Evolutionary conservation across 495 filamentous ascomycete species (phyloP).

Genomic region (Diplogelasinospora grovesii): DNA sequence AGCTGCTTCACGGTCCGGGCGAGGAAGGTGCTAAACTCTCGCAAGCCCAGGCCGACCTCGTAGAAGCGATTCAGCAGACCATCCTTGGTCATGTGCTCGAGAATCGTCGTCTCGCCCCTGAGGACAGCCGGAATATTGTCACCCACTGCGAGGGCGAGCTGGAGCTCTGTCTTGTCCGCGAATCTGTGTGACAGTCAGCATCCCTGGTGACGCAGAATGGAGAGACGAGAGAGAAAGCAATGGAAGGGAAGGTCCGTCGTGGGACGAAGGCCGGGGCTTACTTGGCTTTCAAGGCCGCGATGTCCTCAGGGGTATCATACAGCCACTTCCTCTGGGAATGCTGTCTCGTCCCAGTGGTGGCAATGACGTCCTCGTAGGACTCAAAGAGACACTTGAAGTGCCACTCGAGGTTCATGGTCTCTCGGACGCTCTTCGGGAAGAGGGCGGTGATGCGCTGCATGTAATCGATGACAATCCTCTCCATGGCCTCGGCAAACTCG

Average conservation of each 20-base stretch:
- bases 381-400: too few relatives aligned
- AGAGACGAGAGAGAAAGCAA: too few relatives aligned
- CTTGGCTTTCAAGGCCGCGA: not conserved
- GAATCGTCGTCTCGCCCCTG: slow-evolving; percentile 23
- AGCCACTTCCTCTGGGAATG: slow-evolving; percentile 7
- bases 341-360: slow-evolving; percentile 3
- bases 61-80: slow-evolving; percentile 36
- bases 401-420: too few relatives aligned
- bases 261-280: not conserved
- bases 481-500: slow-evolving; percentile 1
- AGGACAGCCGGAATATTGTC: slow-evolving; percentile 25
- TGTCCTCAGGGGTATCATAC: slow-evolving; percentile 4
- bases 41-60: slow-evolving; percentile 20
- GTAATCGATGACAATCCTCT: slow-evolving; percentile 6
- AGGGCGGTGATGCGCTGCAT: slow-evolving; percentile 4
- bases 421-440: too few relatives aligned
- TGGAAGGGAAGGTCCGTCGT: too few relatives aligned
- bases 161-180: slow-evolving; percentile 7
- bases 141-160: slow-evolving; percentile 19
- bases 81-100: slow-evolving; percentile 37
- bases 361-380: too few relatives aligned
- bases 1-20: slow-evolving; percentile 28
- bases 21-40: slow-evolving; percentile 13
- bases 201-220: not conserved
- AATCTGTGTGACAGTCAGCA: not conserved